Conservation (phyloP, 805 yeast genomes). For the Metschnikowia arizonensis region DNA sequence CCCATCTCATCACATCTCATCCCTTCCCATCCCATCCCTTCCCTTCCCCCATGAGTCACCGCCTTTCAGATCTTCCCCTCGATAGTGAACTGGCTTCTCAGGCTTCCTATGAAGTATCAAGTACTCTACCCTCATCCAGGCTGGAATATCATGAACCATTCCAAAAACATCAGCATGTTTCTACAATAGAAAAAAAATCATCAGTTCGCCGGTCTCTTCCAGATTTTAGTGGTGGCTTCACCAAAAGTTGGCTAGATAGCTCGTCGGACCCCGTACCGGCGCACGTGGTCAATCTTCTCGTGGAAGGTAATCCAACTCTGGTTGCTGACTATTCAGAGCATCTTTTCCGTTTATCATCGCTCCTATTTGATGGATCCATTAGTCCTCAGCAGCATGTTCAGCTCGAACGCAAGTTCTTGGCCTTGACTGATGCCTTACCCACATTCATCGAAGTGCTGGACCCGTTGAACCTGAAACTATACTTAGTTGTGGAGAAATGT, state of each 20-base stretch:
- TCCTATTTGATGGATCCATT: conserved; percentile 22
- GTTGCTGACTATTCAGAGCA: conserved; percentile 38
- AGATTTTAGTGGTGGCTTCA: conserved; percentile 7
- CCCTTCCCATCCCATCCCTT: no score
- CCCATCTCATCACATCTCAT: no score
- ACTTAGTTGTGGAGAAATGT: conserved; percentile 34
- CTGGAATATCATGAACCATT: background rate
- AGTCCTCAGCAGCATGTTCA: conserved; percentile 13
- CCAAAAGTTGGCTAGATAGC: conserved; percentile 8
- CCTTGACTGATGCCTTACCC: conserved; percentile 24
- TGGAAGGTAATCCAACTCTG: conserved; percentile 26
- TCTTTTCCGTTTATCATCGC: conserved; percentile 26
- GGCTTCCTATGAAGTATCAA: conserved; percentile 3
- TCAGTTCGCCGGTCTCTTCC: background rate
- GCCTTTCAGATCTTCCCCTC: conserved; percentile 9
- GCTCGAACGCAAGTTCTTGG: conserved; percentile 24
- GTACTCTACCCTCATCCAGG: conserved; percentile 6
- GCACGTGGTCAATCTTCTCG: conserved; percentile 28
- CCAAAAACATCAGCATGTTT: background rate
- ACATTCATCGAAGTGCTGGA: conserved; percentile 21
- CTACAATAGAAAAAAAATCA: background rate
- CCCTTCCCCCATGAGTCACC: conserved; percentile 8
- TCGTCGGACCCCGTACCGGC: conserved; percentile 8
- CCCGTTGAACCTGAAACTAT: conserved; percentile 30
- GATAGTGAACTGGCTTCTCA: conserved; percentile 10